phyloP scores from a whole-genome alignment of 345 rosid species.

The Citrus australasica region DNA sequence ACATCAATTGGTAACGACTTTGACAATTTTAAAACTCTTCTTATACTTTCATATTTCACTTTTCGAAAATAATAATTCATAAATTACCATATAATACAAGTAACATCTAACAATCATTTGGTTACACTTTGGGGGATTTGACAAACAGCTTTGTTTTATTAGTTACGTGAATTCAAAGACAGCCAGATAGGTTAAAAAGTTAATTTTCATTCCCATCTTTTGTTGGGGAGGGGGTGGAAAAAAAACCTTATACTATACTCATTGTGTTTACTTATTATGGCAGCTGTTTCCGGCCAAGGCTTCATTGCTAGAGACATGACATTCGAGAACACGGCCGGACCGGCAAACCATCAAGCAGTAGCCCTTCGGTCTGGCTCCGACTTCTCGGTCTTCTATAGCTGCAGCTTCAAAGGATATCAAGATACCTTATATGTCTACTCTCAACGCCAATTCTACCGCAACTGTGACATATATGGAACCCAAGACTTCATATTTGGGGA shows the following conservation, averaged over 20 bases:
- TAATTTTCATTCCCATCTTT: too few species aligned
- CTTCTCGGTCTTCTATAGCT: conserved; percentile 65
- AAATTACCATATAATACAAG: not conserved
- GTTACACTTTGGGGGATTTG: too few species aligned
- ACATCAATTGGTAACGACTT: not conserved
- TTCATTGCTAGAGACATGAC: conserved; percentile 80
- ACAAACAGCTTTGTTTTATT: too few species aligned
- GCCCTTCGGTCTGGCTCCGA: conserved; percentile 85
- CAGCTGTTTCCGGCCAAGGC: conserved; percentile 65
- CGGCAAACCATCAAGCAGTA: conserved; percentile 77
- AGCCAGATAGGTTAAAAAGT: too few species aligned
- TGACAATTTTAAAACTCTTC: not conserved
- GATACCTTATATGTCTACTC: conserved; percentile 84
- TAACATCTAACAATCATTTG: not conserved
- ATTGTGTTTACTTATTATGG: not conserved
- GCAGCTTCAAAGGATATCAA: conserved; percentile 89
- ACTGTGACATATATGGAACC: conserved; percentile 74
- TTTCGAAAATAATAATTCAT: not conserved
- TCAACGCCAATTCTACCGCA: conserved; percentile 75
- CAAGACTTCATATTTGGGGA: conserved; percentile 82
- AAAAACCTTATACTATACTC: not conserved
- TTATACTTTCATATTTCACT: not conserved
- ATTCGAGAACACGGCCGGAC: conserved; percentile 88
- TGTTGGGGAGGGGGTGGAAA: too few species aligned
- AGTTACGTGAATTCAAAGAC: too few species aligned